phyloP scores from a whole-genome alignment of 306 rosid species.

The Pterocarpus santalinus region DNA sequence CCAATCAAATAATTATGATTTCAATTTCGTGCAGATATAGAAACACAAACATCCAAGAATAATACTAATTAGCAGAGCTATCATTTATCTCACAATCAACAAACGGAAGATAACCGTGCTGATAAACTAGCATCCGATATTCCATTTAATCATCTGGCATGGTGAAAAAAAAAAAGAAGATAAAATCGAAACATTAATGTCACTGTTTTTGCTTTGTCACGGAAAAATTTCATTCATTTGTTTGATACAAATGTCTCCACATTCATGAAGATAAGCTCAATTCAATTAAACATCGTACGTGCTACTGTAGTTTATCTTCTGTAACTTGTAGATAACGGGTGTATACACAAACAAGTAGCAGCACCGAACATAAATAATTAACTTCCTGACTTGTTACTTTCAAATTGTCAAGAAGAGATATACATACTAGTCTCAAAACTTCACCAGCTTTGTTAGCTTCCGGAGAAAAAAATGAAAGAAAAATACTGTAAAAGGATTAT shows the following conservation, averaged over 20 bases:
- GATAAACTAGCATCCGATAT: not conserved
- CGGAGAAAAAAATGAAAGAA: constrained; percentile 24
- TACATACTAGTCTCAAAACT: constrained; percentile 6
- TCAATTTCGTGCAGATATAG: not conserved
- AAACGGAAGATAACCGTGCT: not conserved
- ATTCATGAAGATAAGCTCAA: not conserved
- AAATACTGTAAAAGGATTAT: constrained; percentile 7
- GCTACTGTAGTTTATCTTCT: not conserved
- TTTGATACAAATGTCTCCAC: not conserved
- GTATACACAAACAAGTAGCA: constrained; percentile 23
- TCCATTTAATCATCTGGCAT: too few relatives aligned
- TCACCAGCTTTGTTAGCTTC: constrained; percentile 27
- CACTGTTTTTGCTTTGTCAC: constrained; percentile 2
- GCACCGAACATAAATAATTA: constrained; percentile 4
- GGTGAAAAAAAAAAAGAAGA: not conserved
- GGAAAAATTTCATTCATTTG: constrained; percentile 7
- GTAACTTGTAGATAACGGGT: constrained; percentile 1
- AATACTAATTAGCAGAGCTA: not conserved
- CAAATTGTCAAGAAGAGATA: constrained; percentile 20
- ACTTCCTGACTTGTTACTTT: constrained; percentile 32
- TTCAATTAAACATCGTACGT: not conserved
- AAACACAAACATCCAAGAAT: constrained; percentile 6
- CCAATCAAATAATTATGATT: not conserved
- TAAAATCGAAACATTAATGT: not conserved
- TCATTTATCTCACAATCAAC: constrained; percentile 5